A percentile compares a stretch with the other conserved stretches of the same genome.
Evolutionary conservation across 108 stramenopile genomes (phyloP).

Genomic region (Discostella pseudostelligera): DNA sequence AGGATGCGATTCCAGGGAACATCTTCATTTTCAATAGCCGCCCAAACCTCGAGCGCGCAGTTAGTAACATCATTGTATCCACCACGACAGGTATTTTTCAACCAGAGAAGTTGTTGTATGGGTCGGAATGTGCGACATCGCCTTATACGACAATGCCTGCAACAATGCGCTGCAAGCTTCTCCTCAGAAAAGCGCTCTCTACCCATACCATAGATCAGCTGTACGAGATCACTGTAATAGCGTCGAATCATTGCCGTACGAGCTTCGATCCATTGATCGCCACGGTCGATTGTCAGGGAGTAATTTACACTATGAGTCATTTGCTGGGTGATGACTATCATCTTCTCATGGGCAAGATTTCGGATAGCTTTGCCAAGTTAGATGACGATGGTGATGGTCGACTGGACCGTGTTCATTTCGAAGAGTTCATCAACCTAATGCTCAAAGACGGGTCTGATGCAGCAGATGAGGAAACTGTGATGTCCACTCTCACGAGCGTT

Average conservation of each 20-base stretch:
- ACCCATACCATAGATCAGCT: conserved; percentile 36
- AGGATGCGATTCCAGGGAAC: conserved; percentile 33
- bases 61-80: conserved; percentile 21
- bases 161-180: conserved; percentile 16
- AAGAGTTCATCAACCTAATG: conserved; percentile 30
- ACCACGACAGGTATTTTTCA: conserved; percentile 19
- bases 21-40: conserved; percentile 32
- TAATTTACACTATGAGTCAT: conserved; percentile 24
- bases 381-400: conserved; percentile 18
- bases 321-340: conserved; percentile 23
- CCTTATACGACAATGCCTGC: conserved; percentile 14
- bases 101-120: conserved; percentile 26
- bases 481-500: too few relatives aligned
- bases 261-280: neutral
- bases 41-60: conserved; percentile 31
- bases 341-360: conserved; percentile 8
- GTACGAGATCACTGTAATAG: conserved; percentile 34
- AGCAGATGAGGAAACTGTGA: too few relatives aligned
- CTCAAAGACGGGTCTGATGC: too few relatives aligned
- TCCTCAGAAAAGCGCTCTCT: conserved; percentile 27
- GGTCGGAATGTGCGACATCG: too few relatives aligned
- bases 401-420: conserved; percentile 23
- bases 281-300: conserved; percentile 19
- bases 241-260: conserved; percentile 13
- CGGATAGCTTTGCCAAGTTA: conserved; percentile 12